These are phyloP conservation scores for Mycena citricolor DNA, from an alignment of 1,284 basidiomycete genomes.

Conservation along the genomic window DNA sequence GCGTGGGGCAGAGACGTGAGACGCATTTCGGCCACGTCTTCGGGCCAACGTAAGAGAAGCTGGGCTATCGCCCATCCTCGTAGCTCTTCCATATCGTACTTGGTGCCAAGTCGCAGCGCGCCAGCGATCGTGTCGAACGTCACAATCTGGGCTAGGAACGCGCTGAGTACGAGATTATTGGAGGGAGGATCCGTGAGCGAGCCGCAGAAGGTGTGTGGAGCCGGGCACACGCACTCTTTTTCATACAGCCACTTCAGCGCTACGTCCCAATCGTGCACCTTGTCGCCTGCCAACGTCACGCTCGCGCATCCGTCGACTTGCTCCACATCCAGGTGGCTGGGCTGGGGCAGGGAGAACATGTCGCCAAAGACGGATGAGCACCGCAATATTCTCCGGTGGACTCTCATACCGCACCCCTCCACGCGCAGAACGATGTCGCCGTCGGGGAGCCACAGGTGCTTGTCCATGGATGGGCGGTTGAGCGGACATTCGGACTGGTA, in stretches of 20 bases:
- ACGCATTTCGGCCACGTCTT: slow-evolving; percentile 29
- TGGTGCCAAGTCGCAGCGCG: slow-evolving; percentile 35
- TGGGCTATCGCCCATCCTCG: slow-evolving; percentile 29
- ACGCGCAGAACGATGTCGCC: slow-evolving; percentile 21
- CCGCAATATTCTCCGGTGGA: slow-evolving; percentile 15
- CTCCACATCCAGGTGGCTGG: slow-evolving; percentile 28
- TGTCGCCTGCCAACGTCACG: slow-evolving; percentile 29
- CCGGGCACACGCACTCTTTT: slow-evolving; percentile 29
- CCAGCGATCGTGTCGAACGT: slow-evolving; percentile 30
- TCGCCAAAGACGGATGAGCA: slow-evolving; percentile 21
- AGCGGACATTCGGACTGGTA: too few species aligned
- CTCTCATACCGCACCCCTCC: slow-evolving; percentile 12
- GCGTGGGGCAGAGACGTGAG: slow-evolving; percentile 31
- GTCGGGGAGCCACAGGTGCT: slow-evolving; percentile 19
- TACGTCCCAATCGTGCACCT: slow-evolving; percentile 31
- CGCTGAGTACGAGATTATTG: slow-evolving; percentile 18
- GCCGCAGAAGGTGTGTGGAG: slow-evolving; percentile 3
- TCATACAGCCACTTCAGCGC: slow-evolving; percentile 36
- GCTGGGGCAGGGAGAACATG: slow-evolving; percentile 35
- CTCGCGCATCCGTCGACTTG: slow-evolving; percentile 32
- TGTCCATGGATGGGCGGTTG: too few species aligned
- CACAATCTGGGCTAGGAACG: slow-evolving; percentile 25
- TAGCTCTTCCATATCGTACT: slow-evolving; percentile 34
- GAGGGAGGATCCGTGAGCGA: too few species aligned
- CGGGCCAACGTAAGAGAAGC: slow-evolving; percentile 33